Evolutionary conservation across 352 stramenopile species (phyloP), one percentile per base, ranked within the genome.

Genomic region (Pythium phragmitis): DNA sequence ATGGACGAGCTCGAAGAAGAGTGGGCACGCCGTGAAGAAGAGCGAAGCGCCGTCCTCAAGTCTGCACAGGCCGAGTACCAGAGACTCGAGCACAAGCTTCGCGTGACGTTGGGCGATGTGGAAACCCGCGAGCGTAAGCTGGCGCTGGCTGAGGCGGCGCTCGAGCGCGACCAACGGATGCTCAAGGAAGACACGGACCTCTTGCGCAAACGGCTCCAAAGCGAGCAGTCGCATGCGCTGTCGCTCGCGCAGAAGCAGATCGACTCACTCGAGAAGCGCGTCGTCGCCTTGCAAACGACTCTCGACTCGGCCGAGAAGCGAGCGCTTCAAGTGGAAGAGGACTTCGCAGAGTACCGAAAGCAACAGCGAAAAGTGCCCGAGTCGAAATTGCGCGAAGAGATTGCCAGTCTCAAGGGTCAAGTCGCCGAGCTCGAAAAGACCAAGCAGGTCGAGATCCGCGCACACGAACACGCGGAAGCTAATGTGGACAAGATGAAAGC

Each of bases 1-100:
- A 94, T 94, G 83, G 73, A 86, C 17, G 80, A 89, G 34, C 64
- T 94, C 6, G 83, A 94, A 41, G 79, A 89, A 4, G 83, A 92
- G 61, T 92, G 85, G 85, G 85, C 83, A 12, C 72, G 79, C 13
- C 75, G 82, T 19, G 85, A 92, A 68, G 85, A 92, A 70, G 85
- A 94, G 49, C 72, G 83, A 11, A 88, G 72, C 46, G 69, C 59
- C 16, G 65, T 91, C 26, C 46, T 91, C 7, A 80, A 74, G 7
- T 50, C 67, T 1, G 72, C 85, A 0, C 85, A 91, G 54, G 49
- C 59, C 4, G 85, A 94, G 61, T 94, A 94, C 57, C 74, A 90
- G 49, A 72, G 72, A 3, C 71, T 94, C 4, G 82, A 94, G 51
- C 74, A 81, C 55, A 72, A 80, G 7, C 63, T 94, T 26, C 74